These are phyloP conservation scores for Xylaria sp. DNA, from an alignment of 2,329 filamentous ascomycete genomes.

Conservation along the genomic window DNA sequence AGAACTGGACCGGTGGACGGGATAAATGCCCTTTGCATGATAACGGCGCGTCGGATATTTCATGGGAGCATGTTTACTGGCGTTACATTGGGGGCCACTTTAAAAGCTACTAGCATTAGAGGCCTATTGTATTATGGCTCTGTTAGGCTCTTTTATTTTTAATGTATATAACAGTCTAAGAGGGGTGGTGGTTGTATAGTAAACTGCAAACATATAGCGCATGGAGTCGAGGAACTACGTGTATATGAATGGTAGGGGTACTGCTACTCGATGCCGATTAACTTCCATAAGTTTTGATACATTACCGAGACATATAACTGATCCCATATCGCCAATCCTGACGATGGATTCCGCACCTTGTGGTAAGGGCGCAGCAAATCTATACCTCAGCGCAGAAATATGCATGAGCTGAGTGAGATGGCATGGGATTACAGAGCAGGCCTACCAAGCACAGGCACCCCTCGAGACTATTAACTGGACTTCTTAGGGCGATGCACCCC, in stretches of 20 bases:
- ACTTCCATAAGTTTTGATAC: neutral
- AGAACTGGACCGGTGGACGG: conserved; percentile 25
- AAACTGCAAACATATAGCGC: conserved; percentile 10
- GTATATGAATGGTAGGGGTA: conserved; percentile 1
- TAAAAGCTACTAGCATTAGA: conserved; percentile 30
- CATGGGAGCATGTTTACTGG: conserved; percentile 35
- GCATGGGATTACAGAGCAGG: neutral
- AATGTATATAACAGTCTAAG: conserved; percentile 34
- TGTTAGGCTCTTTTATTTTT: conserved; percentile 29
- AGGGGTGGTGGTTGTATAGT: conserved; percentile 25
- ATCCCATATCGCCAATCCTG: neutral
- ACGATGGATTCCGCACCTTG: neutral
- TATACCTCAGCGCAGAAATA: neutral
- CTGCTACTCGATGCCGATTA: neutral
- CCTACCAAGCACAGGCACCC: neutral
- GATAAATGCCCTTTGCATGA: conserved; percentile 29
- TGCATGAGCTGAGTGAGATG: conserved; percentile 4
- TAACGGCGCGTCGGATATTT: conserved; percentile 33
- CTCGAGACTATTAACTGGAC: neutral
- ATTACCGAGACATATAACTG: too few species aligned
- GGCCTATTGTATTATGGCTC: conserved; percentile 16
- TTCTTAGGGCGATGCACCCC: conserved; percentile 18
- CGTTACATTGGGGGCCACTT: conserved; percentile 26
- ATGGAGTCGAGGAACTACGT: neutral
- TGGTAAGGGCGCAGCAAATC: neutral